Evolutionary conservation across 192 early-diverging fungal species (phyloP), one percentile per base, ranked within the genome.

Genomic region (Entomortierella lignicola): DNA sequence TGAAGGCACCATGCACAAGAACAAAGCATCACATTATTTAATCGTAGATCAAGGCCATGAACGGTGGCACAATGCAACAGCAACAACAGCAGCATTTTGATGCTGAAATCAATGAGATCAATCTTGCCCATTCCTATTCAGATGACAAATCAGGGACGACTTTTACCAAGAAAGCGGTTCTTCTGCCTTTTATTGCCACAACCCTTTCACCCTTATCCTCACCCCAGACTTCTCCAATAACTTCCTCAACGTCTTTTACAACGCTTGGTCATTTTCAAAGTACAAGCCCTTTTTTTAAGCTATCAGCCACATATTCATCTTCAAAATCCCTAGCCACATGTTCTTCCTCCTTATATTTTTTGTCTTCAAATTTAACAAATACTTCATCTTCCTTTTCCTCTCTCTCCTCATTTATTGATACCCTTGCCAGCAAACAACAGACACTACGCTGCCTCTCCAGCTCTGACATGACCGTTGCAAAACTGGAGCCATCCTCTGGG

Each of bases 381-480:
- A 39, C 59, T 42, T 60, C 72, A 2, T 51, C 59, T 13, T 37
- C 53, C 53, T 23, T 53, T 53, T 48, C 50, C 18, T 34, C 55
- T 17, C 26, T 21, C 6, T 31, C 55, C 37, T 50, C 57, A 15
- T 37, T 37, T 37, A 27, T 52, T 23, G 34, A 13, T 55, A 63
- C 48, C 23, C 42, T 8, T 23, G 10, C 39, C 55, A 25, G 42
- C 21, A 37, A 51, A 55, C 69, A 25, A 25, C 48, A 55, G 18
- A 51, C 25, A 8, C 39, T 11, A 30, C 21, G 11, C 20, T 8
- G 4, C 30, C 10, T 8, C 53, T 25, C 30, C 17, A 42, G 2
- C 31, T 31, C 48, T 11, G 26, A 21, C 69, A 81, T 71, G 63
- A 81, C 69, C 41, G 66, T 68, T 30, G 54, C 67, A 15, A 74